A percentile compares a stretch with the other conserved stretches of the same genome.
These are phyloP conservation scores for Pichia kluyveri DNA, from an alignment of 805 yeast genomes.

Conservation along the genomic window DNA sequence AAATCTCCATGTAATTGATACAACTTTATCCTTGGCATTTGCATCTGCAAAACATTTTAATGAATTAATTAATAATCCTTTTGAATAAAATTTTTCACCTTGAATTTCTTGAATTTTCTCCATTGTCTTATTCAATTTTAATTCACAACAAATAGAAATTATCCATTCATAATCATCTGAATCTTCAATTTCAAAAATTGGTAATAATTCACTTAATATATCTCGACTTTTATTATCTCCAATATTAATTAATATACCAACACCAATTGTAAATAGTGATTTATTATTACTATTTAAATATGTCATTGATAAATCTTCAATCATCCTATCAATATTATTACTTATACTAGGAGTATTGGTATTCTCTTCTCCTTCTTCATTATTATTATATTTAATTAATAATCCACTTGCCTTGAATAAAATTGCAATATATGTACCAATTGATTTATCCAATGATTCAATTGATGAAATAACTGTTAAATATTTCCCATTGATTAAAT, in stretches of 20 bases:
- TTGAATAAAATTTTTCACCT: conserved; percentile 28
- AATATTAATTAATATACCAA: conserved; percentile 49
- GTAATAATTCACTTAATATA: conserved; percentile 48
- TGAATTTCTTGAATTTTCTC: conserved; percentile 44
- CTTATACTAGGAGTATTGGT: conserved; percentile 8
- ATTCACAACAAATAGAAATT: conserved; percentile 59
- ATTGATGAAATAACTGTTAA: conserved; percentile 49
- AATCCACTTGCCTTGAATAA: conserved; percentile 58
- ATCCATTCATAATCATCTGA: conserved; percentile 80
- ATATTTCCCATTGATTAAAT: conserved; percentile 47
- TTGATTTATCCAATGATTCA: conserved; percentile 51
- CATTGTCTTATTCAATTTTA: conserved; percentile 52
- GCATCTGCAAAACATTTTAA: conserved; percentile 56
- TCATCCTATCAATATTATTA: conserved; percentile 27
- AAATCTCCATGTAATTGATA: conserved; percentile 47
- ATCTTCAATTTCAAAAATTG: conserved; percentile 49
- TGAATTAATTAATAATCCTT: conserved; percentile 43
- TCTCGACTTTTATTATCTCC: conserved; percentile 34
- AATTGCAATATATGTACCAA: conserved; percentile 55
- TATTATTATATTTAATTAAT: conserved; percentile 29
- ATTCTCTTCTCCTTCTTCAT: neutral
- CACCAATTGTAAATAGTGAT: conserved; percentile 52
- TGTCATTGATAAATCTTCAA: conserved; percentile 46
- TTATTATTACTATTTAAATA: conserved; percentile 39
- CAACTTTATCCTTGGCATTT: conserved; percentile 45